phyloP scores from a whole-genome alignment of 306 rosid genomes.

The Prunus davidiana region DNA sequence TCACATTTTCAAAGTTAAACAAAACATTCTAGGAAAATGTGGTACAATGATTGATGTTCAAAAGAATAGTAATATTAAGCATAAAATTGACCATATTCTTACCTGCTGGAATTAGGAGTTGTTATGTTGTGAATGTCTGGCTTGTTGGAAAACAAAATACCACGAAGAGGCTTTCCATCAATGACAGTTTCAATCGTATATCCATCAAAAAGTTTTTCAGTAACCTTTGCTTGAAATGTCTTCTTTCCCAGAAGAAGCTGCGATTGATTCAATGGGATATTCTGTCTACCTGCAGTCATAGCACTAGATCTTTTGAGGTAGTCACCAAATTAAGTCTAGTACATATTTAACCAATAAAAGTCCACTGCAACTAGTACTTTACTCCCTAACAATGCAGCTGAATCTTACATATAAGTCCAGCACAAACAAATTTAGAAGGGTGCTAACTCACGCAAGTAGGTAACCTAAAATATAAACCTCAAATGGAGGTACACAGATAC shows the following conservation, averaged over 20 bases:
- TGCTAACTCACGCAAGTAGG: neutral
- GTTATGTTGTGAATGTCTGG: conserved; percentile 35
- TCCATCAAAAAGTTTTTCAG: conserved; percentile 58
- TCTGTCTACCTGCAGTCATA: conserved; percentile 49
- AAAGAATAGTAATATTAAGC: neutral
- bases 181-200: conserved; percentile 75
- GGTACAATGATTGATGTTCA: neutral
- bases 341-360: conserved; percentile 7
- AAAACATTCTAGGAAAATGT: neutral
- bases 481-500: neutral
- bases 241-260: conserved; percentile 46
- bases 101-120: conserved; percentile 55
- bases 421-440: neutral
- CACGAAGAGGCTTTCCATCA: conserved; percentile 90
- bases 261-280: conserved; percentile 45
- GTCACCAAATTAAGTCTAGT: conserved; percentile 17
- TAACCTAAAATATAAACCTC: neutral
- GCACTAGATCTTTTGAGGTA: conserved; percentile 23
- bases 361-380: neutral
- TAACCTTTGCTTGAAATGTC: conserved; percentile 74
- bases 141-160: conserved; percentile 66
- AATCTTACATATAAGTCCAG: neutral
- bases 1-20: conserved; percentile 17
- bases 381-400: neutral
- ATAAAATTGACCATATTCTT: conserved; percentile 12